Base-by-base conservation (phyloP, 805 yeast genomes). In the Lipomyces sp. region DNA sequence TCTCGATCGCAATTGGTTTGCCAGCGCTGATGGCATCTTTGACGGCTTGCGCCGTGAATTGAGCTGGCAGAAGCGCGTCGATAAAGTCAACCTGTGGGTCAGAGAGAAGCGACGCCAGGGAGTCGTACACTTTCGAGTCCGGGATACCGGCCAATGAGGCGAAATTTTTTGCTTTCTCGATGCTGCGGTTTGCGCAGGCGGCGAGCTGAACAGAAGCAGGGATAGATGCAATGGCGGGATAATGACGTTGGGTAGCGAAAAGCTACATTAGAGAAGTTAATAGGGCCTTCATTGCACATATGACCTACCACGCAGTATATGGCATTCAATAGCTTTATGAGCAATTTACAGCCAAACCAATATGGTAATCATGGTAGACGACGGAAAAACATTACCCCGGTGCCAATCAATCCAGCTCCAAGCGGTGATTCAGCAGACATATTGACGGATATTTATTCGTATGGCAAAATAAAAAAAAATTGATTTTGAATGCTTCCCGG, bases 61-160 rank as follows among this genome's bases (percentile, higher is more conserved):
- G 94, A 0, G 88, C 97, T n/a, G 98, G 98, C 62, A 94, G 83
- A 69, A 93, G 82, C 2, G 92, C 96, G 75, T 94, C 98, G 35
- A 94, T 83, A 37, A 88, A 84, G 67, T 90, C 95, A 55, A 92
- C 85, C 0, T 84, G 77, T n/a, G 86, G 81, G 75, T 90, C 92
- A 54, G 79, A 77, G 73, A 92, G 80, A 18, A 90, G 83, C n/a
- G 80, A 86, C 55, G 90, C 95, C 62, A 90, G 74, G 30, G 82
- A 75, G 63, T 86, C 87, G 75, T 83, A 87, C 13, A 91, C 86
- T 68, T 85, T 85, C 32, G 77, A 72, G 2, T 78, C 71, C 4
- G 78, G 74, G 11, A 88, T 82, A 4, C 81, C 82, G 15, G 95
- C 92, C 51, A 79, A 77, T 59, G 81, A 74, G 13, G 97, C 97